Percentiles rank a stretch among this genome's conserved stretches.
phyloP scores from a whole-genome alignment of 2,329 filamentous ascomycete species.

The Penicillium sp. region DNA sequence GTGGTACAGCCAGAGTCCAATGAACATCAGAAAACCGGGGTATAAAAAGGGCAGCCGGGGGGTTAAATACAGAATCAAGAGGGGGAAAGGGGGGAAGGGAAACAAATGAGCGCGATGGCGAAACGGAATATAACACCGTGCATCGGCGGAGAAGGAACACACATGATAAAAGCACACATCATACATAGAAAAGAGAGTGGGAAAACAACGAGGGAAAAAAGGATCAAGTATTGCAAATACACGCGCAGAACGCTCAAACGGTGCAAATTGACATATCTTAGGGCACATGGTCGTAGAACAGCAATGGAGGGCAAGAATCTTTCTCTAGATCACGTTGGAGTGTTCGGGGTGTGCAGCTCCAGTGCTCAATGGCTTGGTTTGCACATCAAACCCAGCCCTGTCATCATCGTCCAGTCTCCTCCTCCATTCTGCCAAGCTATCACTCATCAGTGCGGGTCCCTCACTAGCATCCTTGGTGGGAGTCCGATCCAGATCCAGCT shows the following conservation, averaged over 20 bases:
- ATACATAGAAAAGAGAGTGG: conserved; percentile 11
- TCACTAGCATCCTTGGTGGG: conserved; percentile 40
- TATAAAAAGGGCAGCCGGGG: conserved; percentile 17
- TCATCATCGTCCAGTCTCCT: conserved; percentile 61
- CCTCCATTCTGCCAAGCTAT: conserved; percentile 70
- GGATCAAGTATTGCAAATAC: conserved; percentile 8
- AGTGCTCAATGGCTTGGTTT: conserved; percentile 20
- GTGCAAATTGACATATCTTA: conserved; percentile 20
- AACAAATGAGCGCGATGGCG: not conserved
- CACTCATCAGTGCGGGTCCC: conserved; percentile 46
- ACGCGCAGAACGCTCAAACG: conserved; percentile 17
- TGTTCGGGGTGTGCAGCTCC: conserved; percentile 13
- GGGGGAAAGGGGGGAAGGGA: not conserved
- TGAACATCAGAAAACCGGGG: conserved; percentile 24
- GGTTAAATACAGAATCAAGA: not conserved
- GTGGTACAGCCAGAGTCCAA: conserved; percentile 25
- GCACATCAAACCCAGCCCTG: conserved; percentile 24
- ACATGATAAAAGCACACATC: conserved; percentile 9
- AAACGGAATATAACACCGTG: conserved; percentile 8
- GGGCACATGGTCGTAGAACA: conserved; percentile 21
- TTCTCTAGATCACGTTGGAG: conserved; percentile 31
- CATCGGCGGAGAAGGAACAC: conserved; percentile 5
- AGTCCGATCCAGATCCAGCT: conserved; percentile 71
- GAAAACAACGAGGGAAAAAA: conserved; percentile 4
- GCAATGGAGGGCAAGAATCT: conserved; percentile 1